These are phyloP conservation scores for Fomitopsis serialis DNA, from an alignment of 768 basidiomycete genomes.

Conservation along the genomic window DNA sequence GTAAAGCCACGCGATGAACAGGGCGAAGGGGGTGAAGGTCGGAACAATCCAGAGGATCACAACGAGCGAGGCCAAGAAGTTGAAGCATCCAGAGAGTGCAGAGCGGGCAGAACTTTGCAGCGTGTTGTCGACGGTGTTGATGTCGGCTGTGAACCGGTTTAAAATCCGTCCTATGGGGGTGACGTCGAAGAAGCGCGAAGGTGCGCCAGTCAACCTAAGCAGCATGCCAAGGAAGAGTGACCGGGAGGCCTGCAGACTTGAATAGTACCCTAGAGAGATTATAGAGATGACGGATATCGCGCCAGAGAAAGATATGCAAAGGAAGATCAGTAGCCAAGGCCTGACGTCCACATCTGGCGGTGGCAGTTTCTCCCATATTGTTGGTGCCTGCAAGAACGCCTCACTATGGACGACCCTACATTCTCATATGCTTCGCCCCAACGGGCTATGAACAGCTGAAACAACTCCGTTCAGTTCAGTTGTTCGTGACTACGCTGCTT, in stretches of 20 bases:
- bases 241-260: conserved; percentile 62
- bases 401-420: conserved; percentile 11
- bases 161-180: conserved; percentile 75
- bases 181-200: conserved; percentile 65
- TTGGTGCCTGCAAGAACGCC: neutral
- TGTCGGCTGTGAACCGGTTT: conserved; percentile 72
- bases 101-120: conserved; percentile 50
- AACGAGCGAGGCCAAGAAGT: conserved; percentile 56
- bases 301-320: conserved; percentile 55
- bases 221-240: conserved; percentile 53
- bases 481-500: no score
- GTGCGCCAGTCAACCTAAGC: conserved; percentile 51
- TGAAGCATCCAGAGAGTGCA: conserved; percentile 52
- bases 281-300: conserved; percentile 48
- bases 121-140: conserved; percentile 66
- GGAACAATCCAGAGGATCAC: conserved; percentile 64
- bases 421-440: conserved; percentile 67
- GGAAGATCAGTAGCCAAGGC: conserved; percentile 64
- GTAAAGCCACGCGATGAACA: conserved; percentile 67
- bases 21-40: conserved; percentile 57
- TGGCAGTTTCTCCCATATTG: conserved; percentile 44
- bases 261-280: conserved; percentile 61
- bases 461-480: neutral
- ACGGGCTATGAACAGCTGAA: conserved; percentile 56
- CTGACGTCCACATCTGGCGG: conserved; percentile 53